Evolutionary conservation across 352 stramenopile genomes (phyloP), one percentile per base, ranked within the genome.

Genomic region (Discostella stelligera): DNA sequence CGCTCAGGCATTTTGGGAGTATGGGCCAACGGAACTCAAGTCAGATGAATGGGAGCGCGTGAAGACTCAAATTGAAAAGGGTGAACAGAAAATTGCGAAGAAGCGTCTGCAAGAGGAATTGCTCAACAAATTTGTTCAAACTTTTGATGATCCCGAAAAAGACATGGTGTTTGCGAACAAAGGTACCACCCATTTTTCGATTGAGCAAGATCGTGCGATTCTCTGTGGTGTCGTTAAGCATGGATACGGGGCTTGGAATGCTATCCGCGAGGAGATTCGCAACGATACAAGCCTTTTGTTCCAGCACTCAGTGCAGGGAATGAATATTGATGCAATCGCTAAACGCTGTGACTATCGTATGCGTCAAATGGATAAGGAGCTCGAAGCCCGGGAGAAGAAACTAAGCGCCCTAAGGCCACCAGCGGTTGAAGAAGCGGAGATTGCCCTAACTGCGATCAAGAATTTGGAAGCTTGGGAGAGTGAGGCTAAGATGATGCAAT

Each of bases 1-100:
- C 79, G 90, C 89, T 48, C 66, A 89, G 64, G 83, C 90, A 52
- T 97, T 96, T 74, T 97, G 92, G 92, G 63, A 88, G 20, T 91
- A 89, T 55, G 87, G 84, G 1, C 72, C 76, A 18, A 89, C 79
- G 2, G 82, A 91, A 55, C 75, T 93, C 0, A 83, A 87, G 60
- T 77, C 83, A 25, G 83, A 86, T 52, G 90, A 94, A 77, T 94
- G 90, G 88, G 90, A 95, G 58, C 80, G 91, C 23, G 77, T 94
- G 10, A 70, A 91, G 30, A 87, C 84, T 56, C 89, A 83, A 74
- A 93, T 96, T 65, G 90, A 95, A 77, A 91, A 90, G 27, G 88
- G 88, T 54, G 88, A 93, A 66, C 52, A 86, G 64, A 91, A 86
- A 53, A 81, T 93, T 72, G 78, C 71, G n/a, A 92, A 92, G 50